A percentile compares a stretch with the other conserved stretches of the same genome.
Conservation (phyloP, 169 alveolate genomes). For the Theileria luwenshuni region DNA sequence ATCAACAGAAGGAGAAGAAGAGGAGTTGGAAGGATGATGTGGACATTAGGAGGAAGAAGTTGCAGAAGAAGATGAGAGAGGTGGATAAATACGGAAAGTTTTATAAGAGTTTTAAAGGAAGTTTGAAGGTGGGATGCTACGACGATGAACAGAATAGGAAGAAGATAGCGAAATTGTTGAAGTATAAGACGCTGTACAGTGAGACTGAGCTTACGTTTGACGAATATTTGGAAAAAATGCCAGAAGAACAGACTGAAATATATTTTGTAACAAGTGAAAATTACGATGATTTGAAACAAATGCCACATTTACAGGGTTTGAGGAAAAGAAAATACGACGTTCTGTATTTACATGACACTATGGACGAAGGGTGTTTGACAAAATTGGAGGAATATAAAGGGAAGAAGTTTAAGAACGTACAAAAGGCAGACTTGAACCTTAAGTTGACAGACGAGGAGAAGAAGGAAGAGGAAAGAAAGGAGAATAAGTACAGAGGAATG, state of each 20-base stretch:
- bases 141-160: slow-evolving; percentile 93
- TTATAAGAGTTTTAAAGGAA: slow-evolving; percentile 89
- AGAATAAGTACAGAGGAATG: slow-evolving; percentile 76
- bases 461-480: slow-evolving; percentile 73
- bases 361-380: slow-evolving; percentile 92
- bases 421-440: slow-evolving; percentile 82
- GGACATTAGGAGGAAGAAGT: slow-evolving; percentile 80
- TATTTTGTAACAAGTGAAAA: slow-evolving; percentile 91
- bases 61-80: slow-evolving; percentile 77
- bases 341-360: slow-evolving; percentile 90
- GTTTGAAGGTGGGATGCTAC: slow-evolving; percentile 92
- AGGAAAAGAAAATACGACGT: slow-evolving; percentile 91
- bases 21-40: slow-evolving; percentile 78
- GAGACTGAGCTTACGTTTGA: slow-evolving; percentile 86
- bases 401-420: slow-evolving; percentile 80
- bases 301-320: slow-evolving; percentile 91
- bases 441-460: slow-evolving; percentile 76
- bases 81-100: slow-evolving; percentile 81
- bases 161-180: slow-evolving; percentile 89
- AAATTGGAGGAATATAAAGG: slow-evolving; percentile 86
- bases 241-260: slow-evolving; percentile 90
- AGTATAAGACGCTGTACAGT: slow-evolving; percentile 85
- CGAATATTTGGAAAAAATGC: slow-evolving; percentile 89
- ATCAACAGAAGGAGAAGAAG: slow-evolving; percentile 88
- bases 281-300: slow-evolving; percentile 78